Evolutionary conservation across 495 filamentous ascomycete species (phyloP), one percentile per base, ranked within the genome.

Genomic region (Hyphodiscus hymeniophilus): DNA sequence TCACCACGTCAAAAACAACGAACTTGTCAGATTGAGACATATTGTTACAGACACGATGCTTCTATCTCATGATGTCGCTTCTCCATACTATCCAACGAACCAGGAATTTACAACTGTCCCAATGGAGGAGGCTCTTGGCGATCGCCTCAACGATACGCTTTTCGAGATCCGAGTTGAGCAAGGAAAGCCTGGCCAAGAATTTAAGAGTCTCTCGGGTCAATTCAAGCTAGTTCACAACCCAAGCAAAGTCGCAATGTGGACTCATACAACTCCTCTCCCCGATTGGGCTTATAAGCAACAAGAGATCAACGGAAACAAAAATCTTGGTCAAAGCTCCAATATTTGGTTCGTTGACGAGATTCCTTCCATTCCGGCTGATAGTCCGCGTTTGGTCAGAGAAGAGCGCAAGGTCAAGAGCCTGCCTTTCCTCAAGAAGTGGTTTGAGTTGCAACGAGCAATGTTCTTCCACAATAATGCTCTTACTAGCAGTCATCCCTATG

Each of bases 271-370:
- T 26, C 87, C 92, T 16, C 81, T 98, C 13, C 92, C 92, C 1
- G 92, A 98, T 13, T 98, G 92, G 92, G 92, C 76, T 24, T 90
- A 81, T 67, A 94, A 94, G 64, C 92, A 98, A 60, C 89, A 94
- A 52, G 92, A 98, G 63, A 96, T 98, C 71, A 98, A 98, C 63
- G 92, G 92, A 43, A 98, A 98, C 78, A 98, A 98, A 79, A 94
- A 95, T 65, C 67, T 94, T 41, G 72, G 79, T 36, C 87, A 94
- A 57, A 76, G 79, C 60, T 95, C 88, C 64, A 98, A 98, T 61
- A 72, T 95, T 54, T 98, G 92, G 92, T 85, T 81, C 55, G 83
- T 89, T 7, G 92, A 98, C 47, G 86, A 91, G 51, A 87, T 97
- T 44, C 82, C 88, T 11, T 89, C 85, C 11, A 66, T 97, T 38